Conservation (phyloP, 2,329 filamentous ascomycete species). For the Arthrobotrys megalospora region DNA sequence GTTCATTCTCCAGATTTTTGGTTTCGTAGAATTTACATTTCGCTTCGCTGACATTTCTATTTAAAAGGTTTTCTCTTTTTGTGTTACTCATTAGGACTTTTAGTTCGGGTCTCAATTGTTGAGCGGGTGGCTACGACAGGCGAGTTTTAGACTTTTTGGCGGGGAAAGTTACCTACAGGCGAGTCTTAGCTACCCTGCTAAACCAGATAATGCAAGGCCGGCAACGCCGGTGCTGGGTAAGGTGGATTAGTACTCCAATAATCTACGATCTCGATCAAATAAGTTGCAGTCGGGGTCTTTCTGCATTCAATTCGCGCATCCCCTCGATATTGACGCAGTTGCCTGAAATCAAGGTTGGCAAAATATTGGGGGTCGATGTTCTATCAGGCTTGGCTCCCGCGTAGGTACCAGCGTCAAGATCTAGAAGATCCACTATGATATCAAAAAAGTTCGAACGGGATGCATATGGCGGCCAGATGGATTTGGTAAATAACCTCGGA, state of each 20-base stretch:
- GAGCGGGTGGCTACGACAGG: slow-evolving; percentile 24
- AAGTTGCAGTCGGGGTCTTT: slow-evolving; percentile 49
- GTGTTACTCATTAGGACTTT: slow-evolving; percentile 19
- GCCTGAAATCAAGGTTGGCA: slow-evolving; percentile 31
- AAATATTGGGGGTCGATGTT: slow-evolving; percentile 8
- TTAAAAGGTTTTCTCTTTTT: slow-evolving; percentile 10
- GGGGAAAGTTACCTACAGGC: slow-evolving; percentile 16
- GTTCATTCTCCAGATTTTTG: background rate
- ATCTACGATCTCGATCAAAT: background rate
- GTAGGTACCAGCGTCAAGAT: background rate
- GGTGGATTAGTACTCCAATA: background rate
- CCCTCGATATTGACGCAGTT: slow-evolving; percentile 38
- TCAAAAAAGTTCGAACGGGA: slow-evolving; percentile 5
- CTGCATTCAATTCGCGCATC: slow-evolving; percentile 22
- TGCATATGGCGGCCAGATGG: slow-evolving; percentile 31
- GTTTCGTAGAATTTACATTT: background rate
- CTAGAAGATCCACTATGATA: background rate
- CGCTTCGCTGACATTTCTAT: background rate
- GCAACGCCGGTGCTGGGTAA: slow-evolving; percentile 16
- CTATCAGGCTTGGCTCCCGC: slow-evolving; percentile 19
- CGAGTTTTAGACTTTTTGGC: slow-evolving; percentile 40
- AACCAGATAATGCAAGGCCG: slow-evolving; percentile 11
- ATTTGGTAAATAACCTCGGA: slow-evolving; percentile 46
- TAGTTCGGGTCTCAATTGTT: background rate
- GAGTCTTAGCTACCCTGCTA: slow-evolving; percentile 7